phyloP scores from a whole-genome alignment of 305 asterid species.

The Solanum hybrid region DNA sequence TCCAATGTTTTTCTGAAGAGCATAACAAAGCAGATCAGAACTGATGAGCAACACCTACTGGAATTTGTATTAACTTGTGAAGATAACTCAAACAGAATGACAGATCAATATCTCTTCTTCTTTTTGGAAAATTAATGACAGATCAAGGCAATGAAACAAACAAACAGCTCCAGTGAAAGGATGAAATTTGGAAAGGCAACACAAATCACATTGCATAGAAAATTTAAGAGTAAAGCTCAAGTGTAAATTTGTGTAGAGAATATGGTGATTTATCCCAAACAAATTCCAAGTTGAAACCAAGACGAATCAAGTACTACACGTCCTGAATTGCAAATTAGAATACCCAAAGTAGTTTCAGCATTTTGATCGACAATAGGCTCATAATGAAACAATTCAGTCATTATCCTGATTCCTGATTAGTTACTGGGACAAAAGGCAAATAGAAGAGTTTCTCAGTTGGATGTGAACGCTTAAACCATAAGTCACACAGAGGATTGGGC shows the following conservation, averaged over 20 bases:
- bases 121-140: background rate
- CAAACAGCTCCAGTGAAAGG: background rate
- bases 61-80: background rate
- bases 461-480: background rate
- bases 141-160: background rate
- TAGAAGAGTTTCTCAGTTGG: background rate
- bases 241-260: background rate
- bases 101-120: background rate
- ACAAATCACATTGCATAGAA: background rate
- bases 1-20: constrained; percentile 82
- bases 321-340: background rate
- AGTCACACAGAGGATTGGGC: background rate
- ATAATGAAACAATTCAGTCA: background rate
- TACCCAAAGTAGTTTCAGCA: background rate
- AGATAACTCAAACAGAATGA: constrained; percentile 3
- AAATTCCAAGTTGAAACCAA: background rate
- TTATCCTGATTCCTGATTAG: background rate
- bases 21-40: background rate
- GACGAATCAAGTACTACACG: background rate
- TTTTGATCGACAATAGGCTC: background rate
- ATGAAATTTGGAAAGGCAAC: background rate
- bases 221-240: background rate
- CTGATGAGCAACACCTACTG: background rate
- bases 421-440: background rate
- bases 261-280: background rate